Percentiles rank a stretch among this genome's conserved stretches.
phyloP scores from a whole-genome alignment of 805 yeast species.

The Ogataea angusta region DNA sequence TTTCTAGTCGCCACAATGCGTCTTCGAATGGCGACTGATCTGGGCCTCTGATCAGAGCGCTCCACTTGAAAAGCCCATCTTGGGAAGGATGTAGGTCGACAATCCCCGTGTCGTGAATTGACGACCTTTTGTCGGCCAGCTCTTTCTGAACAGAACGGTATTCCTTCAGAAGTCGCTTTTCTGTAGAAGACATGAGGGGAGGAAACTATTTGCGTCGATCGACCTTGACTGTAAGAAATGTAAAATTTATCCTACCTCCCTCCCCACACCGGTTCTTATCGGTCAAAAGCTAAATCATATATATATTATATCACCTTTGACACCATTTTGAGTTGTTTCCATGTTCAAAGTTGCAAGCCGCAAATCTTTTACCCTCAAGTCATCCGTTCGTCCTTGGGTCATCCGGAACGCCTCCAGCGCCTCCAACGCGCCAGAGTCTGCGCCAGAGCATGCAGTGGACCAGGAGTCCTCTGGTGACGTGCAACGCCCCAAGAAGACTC shows the following conservation, averaged over 20 bases:
- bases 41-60: slow-evolving; percentile 50
- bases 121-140: slow-evolving; percentile 18
- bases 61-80: slow-evolving; percentile 47
- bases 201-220: slow-evolving; percentile 4
- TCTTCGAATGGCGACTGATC: slow-evolving; percentile 47
- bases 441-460: slow-evolving; percentile 5
- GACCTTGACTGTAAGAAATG: neutral
- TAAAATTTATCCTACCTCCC: neutral
- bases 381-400: neutral
- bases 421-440: slow-evolving; percentile 6
- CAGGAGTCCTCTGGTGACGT: slow-evolving; percentile 7
- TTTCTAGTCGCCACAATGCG: slow-evolving; percentile 50
- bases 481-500: slow-evolving; percentile 16
- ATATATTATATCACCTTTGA: neutral
- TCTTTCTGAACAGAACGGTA: slow-evolving; percentile 31
- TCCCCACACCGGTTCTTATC: slow-evolving; percentile 12
- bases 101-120: slow-evolving; percentile 32
- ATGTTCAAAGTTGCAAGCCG: slow-evolving; percentile 5
- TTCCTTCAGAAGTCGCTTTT: slow-evolving; percentile 39
- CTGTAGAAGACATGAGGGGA: slow-evolving; percentile 21
- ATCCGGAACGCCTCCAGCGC: slow-evolving; percentile 4
- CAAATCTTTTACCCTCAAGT: neutral
- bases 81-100: slow-evolving; percentile 41
- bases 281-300: slow-evolving; percentile 8
- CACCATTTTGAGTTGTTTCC: neutral